Base-by-base conservation (phyloP, 441 rosid species). In the Dalechampia spathulata region DNA sequence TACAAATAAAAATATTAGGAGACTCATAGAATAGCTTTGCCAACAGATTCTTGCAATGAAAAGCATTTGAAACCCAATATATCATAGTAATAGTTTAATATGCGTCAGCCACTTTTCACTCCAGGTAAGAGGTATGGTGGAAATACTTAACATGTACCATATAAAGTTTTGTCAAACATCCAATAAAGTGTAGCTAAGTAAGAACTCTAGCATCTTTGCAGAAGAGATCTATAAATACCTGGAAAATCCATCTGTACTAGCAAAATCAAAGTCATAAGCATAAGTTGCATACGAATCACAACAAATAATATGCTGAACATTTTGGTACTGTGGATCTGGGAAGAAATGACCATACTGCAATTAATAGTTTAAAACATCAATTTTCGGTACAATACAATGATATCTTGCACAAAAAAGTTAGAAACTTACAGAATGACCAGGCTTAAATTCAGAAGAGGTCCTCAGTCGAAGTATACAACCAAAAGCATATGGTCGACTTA, bases 261-360 rank as follows among this genome's bases (percentile, higher is more conserved):
- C 66, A 49, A 90, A 93, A 63, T 89, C 96, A 62, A 93, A 93
- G 77, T 93, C 99, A 72, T 93, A 93, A 32, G 91, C 95, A 72
- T 83, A 93, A 57, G 99, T 85, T 51, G 96, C 97, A 81, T 78
- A 78, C 56, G 97, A 90, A 80, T 93, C 99, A 49, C 99, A 93
- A 63, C 97, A 89, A 55, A 90, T 90, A 64, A 93, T 85, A 74
- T 90, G 99, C 52, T 93, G 99, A 67, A 93, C 95, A 68, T 93
- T 87, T 75, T 90, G 97, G 68, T 93, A 93, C 52, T 90, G 99
- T 13, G 96, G 99, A 77, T 93, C 97, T 3, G 93, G 91, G 66
- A 87, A 93, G 87, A 90, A 93, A 83, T 93, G 97, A 42, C 99
- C 97, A 69, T 75, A 93, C 99, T 93, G 87, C 83, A 78, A 72